Conservation (phyloP, 331 rosid genomes). For the Pyracantha coccinea region DNA sequence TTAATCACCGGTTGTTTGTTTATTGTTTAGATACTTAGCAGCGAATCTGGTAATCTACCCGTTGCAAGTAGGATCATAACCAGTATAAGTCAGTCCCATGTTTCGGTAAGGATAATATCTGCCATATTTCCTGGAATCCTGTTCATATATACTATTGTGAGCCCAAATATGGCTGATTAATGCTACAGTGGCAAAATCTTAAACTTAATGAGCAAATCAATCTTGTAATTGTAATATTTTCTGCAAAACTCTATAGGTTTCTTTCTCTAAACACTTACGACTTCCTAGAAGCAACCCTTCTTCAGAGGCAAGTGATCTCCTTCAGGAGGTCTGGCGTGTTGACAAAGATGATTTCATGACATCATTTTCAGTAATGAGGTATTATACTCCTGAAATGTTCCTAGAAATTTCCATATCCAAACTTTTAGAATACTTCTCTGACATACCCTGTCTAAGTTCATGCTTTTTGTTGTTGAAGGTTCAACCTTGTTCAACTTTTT, state of each 20-base stretch:
- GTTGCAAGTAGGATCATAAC: constrained; percentile 73
- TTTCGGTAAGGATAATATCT: constrained; percentile 55
- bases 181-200: neutral
- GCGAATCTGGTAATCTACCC: constrained; percentile 46
- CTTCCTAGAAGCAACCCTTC: constrained; percentile 54
- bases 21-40: constrained; percentile 60
- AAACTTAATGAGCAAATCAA: neutral
- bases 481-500: constrained; percentile 73
- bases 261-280: constrained; percentile 66
- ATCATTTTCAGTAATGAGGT: constrained; percentile 87
- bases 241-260: constrained; percentile 48
- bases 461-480: constrained; percentile 50
- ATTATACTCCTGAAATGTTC: neutral
- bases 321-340: constrained; percentile 70
- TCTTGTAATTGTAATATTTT: constrained; percentile 2
- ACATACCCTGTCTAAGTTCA: constrained; percentile 13
- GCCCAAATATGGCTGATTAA: neutral
- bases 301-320: constrained; percentile 51
- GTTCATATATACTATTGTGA: neutral
- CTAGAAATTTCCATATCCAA: neutral
- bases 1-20: neutral
- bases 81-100: constrained; percentile 51
- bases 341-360: constrained; percentile 75
- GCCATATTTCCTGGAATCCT: neutral
- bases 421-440: neutral